Base-by-base conservation (phyloP, 345 rosid genomes). In the Gossypium australe region DNA sequence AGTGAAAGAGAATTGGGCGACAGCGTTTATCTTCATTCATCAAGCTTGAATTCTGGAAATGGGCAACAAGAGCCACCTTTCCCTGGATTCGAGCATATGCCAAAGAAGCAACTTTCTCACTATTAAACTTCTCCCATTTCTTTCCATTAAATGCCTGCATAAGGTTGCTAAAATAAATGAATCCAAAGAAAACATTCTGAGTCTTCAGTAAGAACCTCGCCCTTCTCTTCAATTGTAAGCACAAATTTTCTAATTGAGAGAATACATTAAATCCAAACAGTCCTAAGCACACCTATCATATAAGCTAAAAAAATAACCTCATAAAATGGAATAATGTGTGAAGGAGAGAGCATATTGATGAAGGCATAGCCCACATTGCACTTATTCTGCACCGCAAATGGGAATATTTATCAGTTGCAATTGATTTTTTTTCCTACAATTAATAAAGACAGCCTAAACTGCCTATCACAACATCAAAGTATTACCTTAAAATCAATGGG, bases 11-110 rank as follows among this genome's bases (percentile, higher is more conserved):
- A 48, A 89, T 91, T 9, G 94, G 97, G 62, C 97, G 94, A 80
- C 97, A 91, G 70, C 94, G 90, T 80, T 87, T 89, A 81, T 91
- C 93, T 83, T 91, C 97, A 79, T 89, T 91, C 97, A 91, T 91
- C 83, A 91, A 80, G 76, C 97, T 91, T 55, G 97, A 91, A 86
- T 91, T 91, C 83, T 91, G 92, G 78, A 91, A 91, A 65, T 91
- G 97, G 24, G 88, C 82, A 80, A 89, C 90, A 53, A 91, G 97
- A 0, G 94, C 94, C 41, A 34, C 41, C 41, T 34, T 34, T 34
- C 41, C 41, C 41, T 34, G 41, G 7, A 34, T 34, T 34, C 97
- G 82, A 78, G 90, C 97, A 73, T 91, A 91, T 41, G 97, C 97
- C 82, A 91, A 80, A 4, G 94, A 89, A 64, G 94, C 97, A 74